Conservation (phyloP, 306 rosid species). For the Vicia faba region DNA sequence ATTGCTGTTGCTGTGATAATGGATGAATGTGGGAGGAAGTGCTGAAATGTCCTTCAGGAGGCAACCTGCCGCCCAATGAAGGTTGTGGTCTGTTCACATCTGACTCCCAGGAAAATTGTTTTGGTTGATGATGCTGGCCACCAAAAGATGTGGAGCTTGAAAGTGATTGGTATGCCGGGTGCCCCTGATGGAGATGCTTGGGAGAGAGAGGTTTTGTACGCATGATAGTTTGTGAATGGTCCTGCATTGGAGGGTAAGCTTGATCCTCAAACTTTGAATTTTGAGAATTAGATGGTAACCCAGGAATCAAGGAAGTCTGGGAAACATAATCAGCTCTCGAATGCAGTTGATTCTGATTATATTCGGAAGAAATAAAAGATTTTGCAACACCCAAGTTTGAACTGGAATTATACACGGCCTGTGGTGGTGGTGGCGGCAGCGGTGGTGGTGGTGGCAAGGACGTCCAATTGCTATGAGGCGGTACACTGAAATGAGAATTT, state of each 20-base stretch:
- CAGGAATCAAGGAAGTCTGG: conserved; percentile 52
- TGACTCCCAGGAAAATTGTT: conserved; percentile 55
- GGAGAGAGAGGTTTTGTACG: conserved; percentile 54
- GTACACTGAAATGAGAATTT: conserved; percentile 50
- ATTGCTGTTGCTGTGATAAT: conserved; percentile 57
- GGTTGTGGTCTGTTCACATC: conserved; percentile 45
- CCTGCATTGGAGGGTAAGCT: conserved; percentile 52
- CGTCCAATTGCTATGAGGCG: conserved; percentile 56
- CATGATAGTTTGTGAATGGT: conserved; percentile 45
- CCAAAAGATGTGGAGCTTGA: conserved; percentile 50
- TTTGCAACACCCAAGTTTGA: conserved; percentile 46
- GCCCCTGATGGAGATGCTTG: conserved; percentile 41
- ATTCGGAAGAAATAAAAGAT: conserved; percentile 54
- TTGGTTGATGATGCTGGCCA: conserved; percentile 50
- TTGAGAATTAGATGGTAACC: conserved; percentile 46
- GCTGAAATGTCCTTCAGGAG: conserved; percentile 49
- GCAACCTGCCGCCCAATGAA: conserved; percentile 51
- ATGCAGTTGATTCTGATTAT: conserved; percentile 54
- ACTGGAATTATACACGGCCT: conserved; percentile 41
- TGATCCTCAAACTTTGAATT: conserved; percentile 52
- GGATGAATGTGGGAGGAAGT: conserved; percentile 55
- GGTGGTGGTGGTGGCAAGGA: conserved; percentile 62
- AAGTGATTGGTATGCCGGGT: conserved; percentile 48
- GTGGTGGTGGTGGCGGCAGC: conserved; percentile 38
- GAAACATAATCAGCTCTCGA: conserved; percentile 53